These are phyloP conservation scores for Thinopyrum obtusiflorum DNA, from an alignment of 202 grass and related monocot genomes.

Conservation along the genomic window DNA sequence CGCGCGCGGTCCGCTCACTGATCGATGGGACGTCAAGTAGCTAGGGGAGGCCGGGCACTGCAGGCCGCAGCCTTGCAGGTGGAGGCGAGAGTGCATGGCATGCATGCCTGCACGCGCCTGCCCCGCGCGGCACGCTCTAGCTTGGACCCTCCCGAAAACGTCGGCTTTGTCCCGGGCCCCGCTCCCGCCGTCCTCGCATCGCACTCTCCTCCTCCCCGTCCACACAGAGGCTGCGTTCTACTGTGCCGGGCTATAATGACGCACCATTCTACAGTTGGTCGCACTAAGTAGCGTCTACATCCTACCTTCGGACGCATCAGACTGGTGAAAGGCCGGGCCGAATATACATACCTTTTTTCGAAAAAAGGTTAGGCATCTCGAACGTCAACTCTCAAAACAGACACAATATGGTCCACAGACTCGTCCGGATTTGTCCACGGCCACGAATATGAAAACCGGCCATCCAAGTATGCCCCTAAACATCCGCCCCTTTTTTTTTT, in stretches of 20 bases:
- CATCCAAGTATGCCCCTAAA: no score
- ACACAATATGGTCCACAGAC: no score
- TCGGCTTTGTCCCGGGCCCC: conserved; percentile 42
- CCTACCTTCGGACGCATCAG: background rate
- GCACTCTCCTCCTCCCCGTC: background rate
- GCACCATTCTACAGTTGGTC: background rate
- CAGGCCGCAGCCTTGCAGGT: background rate
- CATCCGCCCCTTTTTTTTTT: no score
- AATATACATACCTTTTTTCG: no score
- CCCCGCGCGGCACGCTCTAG: conserved; percentile 18
- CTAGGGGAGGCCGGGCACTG: background rate
- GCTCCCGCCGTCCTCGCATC: no score
- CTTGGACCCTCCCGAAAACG: conserved; percentile 30
- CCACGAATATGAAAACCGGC: no score
- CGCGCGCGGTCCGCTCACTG: background rate
- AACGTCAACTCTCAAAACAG: no score
- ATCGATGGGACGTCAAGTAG: conserved; percentile 27
- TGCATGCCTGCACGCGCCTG: background rate
- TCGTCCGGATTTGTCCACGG: fast-evolving
- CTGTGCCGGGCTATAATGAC: background rate
- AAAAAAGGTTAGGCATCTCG: no score
- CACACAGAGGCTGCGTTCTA: conserved; percentile 12
- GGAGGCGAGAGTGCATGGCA: background rate
- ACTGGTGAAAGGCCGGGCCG: background rate
- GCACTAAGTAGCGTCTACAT: background rate